Evolutionary conservation across 305 asterid genomes (phyloP).

Genomic region (Fraxinus nigra): DNA sequence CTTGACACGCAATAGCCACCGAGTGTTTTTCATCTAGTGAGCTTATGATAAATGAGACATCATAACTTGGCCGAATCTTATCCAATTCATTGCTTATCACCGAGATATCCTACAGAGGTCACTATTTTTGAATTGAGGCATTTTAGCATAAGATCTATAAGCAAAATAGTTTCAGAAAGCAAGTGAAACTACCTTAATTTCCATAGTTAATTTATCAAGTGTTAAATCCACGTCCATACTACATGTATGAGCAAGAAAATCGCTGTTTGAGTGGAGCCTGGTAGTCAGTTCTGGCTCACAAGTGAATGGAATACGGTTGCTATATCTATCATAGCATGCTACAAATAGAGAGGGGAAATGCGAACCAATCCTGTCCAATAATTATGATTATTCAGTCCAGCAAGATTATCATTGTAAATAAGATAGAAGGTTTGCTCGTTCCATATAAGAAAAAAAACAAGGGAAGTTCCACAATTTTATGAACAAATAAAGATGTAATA

Average conservation of each 20-base stretch:
- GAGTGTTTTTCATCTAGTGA: slow-evolving; percentile 36
- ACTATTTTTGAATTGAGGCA: slow-evolving; percentile 14
- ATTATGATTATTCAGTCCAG: slow-evolving; percentile 5
- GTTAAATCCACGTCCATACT: slow-evolving; percentile 25
- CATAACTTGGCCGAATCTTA: slow-evolving; percentile 52
- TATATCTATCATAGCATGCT: slow-evolving; percentile 48
- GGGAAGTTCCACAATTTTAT: not conserved
- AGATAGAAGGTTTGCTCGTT: not conserved
- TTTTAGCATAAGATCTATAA: slow-evolving; percentile 4
- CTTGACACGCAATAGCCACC: slow-evolving; percentile 46
- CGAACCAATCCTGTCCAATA: slow-evolving; percentile 55
- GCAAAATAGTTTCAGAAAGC: not conserved
- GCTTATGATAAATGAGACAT: slow-evolving; percentile 39
- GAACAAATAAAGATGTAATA: not conserved
- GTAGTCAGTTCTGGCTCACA: slow-evolving; percentile 32
- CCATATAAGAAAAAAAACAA: not conserved
- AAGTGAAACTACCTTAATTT: slow-evolving; percentile 38
- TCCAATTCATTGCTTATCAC: slow-evolving; percentile 40
- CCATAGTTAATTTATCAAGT: slow-evolving; percentile 30
- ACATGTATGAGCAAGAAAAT: slow-evolving; percentile 26
- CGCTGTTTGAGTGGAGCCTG: slow-evolving; percentile 26
- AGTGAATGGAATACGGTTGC: slow-evolving; percentile 38
- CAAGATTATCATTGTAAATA: not conserved
- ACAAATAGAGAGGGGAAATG: slow-evolving; percentile 32
- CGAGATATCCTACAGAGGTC: slow-evolving; percentile 36